Base-by-base conservation (phyloP, 345 rosid genomes). In the Viola odorata region DNA sequence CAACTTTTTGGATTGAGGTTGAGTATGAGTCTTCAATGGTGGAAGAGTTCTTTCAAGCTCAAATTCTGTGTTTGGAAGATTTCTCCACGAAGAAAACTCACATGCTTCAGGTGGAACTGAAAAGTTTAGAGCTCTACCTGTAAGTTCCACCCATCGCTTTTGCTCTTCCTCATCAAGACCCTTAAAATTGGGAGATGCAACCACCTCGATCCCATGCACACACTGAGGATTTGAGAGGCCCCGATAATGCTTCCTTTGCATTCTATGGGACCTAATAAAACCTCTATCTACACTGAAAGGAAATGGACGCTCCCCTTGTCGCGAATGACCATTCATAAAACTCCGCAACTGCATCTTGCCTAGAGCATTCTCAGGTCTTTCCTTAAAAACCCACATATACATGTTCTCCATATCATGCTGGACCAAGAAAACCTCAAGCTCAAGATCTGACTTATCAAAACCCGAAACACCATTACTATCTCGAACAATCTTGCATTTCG, bases 141-240 rank as follows among this genome's bases (percentile, higher is more conserved):
- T 71, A 55, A 71, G 62, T 61, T 71, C 75, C 55, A 71, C 45
- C 70, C 75, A 64, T 42, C 70, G 60, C 55, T 71, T 71, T 50
- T 59, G 44, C 7, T 71, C 69, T 7, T 71, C 70, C 49, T 65
- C 75, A 45, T 71, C 75, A 9, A 71, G 69, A 58, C 68, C 58
- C 56, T 40, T 55, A 5, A 70, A 63, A 52, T 51, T 66, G 4
- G 70, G 70, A 6, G 63, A 47, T 14, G 57, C 12, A 41, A 66
- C 70, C 58, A 66, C 50, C 56, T 66, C 70, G 11, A 66, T 66
- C n/a, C 70, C 63, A 57, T 66, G 70, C 10, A 66, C 49, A 45
- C 70, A 66, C 15, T 66, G 70, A 8, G 70, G 70, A 58, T 66
- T 66, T 6, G 70, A 66, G 13, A 66, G 70, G 16, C 70, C 70